Conservation (phyloP, 164 flowering plant species). For the Santalum album region DNA sequence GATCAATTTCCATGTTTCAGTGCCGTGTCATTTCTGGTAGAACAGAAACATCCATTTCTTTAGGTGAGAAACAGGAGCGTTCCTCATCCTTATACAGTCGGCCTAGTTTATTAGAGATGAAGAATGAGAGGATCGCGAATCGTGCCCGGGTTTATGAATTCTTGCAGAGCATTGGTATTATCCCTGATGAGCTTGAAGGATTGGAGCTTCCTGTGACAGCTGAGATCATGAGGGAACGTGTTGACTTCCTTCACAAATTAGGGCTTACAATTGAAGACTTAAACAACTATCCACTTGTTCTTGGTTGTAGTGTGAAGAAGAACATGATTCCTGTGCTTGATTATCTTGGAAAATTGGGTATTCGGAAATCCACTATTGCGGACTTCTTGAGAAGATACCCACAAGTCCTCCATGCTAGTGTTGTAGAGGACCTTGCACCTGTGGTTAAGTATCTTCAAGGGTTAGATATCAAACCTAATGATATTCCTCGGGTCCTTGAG, state of each 20-base stretch:
- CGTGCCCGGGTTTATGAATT: constrained; percentile 75
- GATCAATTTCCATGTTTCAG: constrained; percentile 19
- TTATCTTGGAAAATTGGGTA: constrained; percentile 87
- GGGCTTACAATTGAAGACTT: constrained; percentile 85
- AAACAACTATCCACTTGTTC: constrained; percentile 85
- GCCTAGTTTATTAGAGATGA: constrained; percentile 80
- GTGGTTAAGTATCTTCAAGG: constrained; percentile 88
- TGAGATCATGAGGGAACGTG: constrained; percentile 88
- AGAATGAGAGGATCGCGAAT: constrained; percentile 56
- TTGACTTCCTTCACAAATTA: constrained; percentile 78
- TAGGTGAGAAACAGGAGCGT: constrained; percentile 22
- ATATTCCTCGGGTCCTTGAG: constrained; percentile 77
- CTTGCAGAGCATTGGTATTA: constrained; percentile 58
- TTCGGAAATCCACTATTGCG: constrained; percentile 60
- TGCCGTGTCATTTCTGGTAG: constrained; percentile 29
- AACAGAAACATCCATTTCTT: constrained; percentile 20
- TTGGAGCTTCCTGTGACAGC: constrained; percentile 85
- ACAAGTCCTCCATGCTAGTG: constrained; percentile 91
- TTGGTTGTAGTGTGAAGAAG: constrained; percentile 95
- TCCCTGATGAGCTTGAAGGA: constrained; percentile 92
- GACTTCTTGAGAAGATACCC: constrained; percentile 82
- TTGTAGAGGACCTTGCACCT: constrained; percentile 89
- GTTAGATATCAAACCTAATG: constrained; percentile 72
- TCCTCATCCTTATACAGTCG: constrained; percentile 63
- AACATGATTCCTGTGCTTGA: constrained; percentile 97